phyloP scores from a whole-genome alignment of 495 filamentous ascomycete species.

The Penicillium egyptiacum region DNA sequence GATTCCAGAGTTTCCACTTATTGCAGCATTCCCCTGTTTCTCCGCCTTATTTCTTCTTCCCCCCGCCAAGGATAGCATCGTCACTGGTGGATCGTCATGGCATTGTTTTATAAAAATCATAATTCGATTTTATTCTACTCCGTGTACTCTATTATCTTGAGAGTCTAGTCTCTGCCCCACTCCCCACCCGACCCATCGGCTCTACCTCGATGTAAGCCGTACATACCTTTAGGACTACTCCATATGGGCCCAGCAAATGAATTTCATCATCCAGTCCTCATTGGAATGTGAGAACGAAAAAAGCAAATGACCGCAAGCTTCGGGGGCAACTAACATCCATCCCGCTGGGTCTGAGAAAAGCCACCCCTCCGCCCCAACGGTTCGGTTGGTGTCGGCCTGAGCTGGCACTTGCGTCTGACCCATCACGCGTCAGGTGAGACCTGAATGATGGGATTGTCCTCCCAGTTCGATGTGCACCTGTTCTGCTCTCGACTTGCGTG shows the following conservation, averaged over 20 bases:
- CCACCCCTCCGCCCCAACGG: conserved; percentile 4
- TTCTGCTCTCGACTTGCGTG: conserved; percentile 13
- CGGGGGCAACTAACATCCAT: neutral
- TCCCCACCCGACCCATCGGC: neutral
- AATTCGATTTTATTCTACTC: conserved; percentile 1
- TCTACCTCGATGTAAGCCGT: neutral
- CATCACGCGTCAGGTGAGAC: conserved; percentile 39
- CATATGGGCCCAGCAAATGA: neutral
- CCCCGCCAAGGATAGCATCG: neutral
- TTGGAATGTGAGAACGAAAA: conserved; percentile 8
- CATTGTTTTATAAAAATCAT: neutral
- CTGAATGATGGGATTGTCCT: conserved; percentile 14
- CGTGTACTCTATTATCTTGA: neutral
- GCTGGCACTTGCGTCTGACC: conserved; percentile 33
- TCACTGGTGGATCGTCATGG: neutral
- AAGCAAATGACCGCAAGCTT: neutral
- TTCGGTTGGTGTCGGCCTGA: conserved; percentile 14
- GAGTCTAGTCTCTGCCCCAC: neutral
- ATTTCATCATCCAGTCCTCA: neutral
- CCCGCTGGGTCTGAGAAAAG: neutral
- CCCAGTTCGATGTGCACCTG: conserved; percentile 9
- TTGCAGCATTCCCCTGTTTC: conserved; percentile 7
- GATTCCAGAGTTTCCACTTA: conserved; percentile 7
- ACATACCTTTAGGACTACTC: neutral
- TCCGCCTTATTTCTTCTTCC: conserved; percentile 5